Conservation (phyloP, 208 protist species). For the Acanthamoeba castellanii region DNA sequence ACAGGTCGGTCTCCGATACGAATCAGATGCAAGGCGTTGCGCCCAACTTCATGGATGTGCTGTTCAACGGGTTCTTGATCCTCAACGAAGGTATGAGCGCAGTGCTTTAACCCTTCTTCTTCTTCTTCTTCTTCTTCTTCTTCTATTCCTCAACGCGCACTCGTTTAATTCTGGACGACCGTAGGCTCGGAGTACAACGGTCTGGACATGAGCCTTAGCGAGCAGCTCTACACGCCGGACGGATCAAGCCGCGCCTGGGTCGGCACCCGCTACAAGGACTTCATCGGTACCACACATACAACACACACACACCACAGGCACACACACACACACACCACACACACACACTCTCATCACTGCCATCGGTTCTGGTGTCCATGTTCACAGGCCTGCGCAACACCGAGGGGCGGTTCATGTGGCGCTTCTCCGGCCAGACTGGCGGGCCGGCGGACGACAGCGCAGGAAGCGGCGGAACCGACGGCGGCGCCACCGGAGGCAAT, state of each 20-base stretch:
- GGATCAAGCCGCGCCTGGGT: background rate
- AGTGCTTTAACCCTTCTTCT: too few relatives aligned
- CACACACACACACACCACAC: too few relatives aligned
- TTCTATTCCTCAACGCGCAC: background rate
- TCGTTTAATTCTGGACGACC: background rate
- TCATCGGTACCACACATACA: background rate
- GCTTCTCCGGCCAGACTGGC: background rate
- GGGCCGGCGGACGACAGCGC: background rate
- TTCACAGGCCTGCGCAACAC: background rate
- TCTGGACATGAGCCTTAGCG: conserved; percentile 31
- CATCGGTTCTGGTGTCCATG: background rate
- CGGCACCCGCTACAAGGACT: background rate
- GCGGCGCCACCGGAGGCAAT: background rate
- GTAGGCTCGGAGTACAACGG: conserved; percentile 38
- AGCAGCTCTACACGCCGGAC: conserved; percentile 40
- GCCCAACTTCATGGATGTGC: conserved; percentile 79
- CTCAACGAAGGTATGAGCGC: background rate
- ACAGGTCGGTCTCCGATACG: background rate
- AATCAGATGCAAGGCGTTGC: conserved; percentile 72
- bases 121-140: too few relatives aligned
- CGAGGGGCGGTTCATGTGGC: background rate
- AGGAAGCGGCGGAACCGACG: background rate
- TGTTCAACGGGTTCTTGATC: conserved; percentile 76
- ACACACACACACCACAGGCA: too few relatives aligned
- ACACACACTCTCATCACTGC: too few relatives aligned